Base-by-base conservation (phyloP, 805 yeast species). In the Brettanomyces custersianus region DNA sequence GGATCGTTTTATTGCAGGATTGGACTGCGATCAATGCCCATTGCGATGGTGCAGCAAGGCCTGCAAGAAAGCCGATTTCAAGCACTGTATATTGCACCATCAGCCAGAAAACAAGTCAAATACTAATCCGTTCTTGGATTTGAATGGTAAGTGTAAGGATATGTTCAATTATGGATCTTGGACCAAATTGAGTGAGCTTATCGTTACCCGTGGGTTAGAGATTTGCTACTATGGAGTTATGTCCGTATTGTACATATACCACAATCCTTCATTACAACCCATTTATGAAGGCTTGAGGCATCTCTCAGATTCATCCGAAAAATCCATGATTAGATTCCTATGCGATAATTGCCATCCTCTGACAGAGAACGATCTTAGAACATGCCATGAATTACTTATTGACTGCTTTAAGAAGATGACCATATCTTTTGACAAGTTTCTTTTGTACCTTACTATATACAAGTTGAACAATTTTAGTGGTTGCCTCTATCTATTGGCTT, bases 1-100 rank as follows among this genome's bases (percentile, higher is more conserved):
- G 33, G 48, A 46, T 9, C 40, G 61, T 17, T 56, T 44, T 28
- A 21, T 56, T 18, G 49, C 40, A 17, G 62, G 61, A 1, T 39
- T 57, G 17, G 62, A 57, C 35, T 57, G 62, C 31, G 47, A 46
- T 30, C 45, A 41, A 16, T 56, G 61, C 42, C 38, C 43, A 20
- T 38, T 39, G 4, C 41, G 52, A 26, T 57, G 62, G 62, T 57
- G 62, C 36, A 51, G 55, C 20, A 37, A 40, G 13, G 38, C 39
- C 15, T 57, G 62, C 36, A 46, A 48, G 12, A 47, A 46, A 9
- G 34, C 48, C 16, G 60, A 57, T 38, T 42, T 48, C 22, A 45
- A 39, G 27, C 62, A 57, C 37, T 18, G 29, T 1, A 11, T 52
- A 4, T 32, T 56, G n/a, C 34, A 38, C 35, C 62, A 56, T 40